These are phyloP conservation scores for Beauveria scarabaeidicola DNA, from an alignment of 2,329 filamentous ascomycete species.

Conservation along the genomic window DNA sequence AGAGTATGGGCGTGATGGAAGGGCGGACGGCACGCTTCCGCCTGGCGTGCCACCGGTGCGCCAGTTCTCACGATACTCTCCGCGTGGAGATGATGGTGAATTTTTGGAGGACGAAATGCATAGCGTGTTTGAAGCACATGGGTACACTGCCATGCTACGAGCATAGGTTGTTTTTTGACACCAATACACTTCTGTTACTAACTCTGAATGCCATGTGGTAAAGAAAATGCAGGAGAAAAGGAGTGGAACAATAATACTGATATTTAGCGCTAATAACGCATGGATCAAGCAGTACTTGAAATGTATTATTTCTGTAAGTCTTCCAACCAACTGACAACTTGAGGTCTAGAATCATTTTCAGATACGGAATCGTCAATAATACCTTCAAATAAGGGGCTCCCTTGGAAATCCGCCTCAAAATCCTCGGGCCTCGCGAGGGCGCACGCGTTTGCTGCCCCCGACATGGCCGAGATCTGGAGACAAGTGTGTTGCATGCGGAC, in stretches of 20 bases:
- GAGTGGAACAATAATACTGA: neutral
- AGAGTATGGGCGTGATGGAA: constrained; percentile 27
- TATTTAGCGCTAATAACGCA: neutral
- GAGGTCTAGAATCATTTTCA: too few species aligned
- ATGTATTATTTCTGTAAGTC: too few species aligned
- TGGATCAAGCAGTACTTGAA: neutral
- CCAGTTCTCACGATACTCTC: constrained; percentile 29
- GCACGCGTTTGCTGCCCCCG: neutral
- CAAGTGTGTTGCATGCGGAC: neutral
- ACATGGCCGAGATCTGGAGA: neutral
- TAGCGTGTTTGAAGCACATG: constrained; percentile 3
- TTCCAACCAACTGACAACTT: too few species aligned
- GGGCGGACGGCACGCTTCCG: constrained; percentile 28
- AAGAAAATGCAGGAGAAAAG: neutral
- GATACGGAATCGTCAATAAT: too few species aligned
- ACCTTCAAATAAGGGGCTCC: neutral
- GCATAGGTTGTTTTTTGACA: neutral
- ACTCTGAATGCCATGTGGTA: neutral
- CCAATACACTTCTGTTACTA: neutral
- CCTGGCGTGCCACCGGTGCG: constrained; percentile 21
- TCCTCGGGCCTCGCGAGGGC: neutral
- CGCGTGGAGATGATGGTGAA: constrained; percentile 32
- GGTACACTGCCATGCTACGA: constrained; percentile 1
- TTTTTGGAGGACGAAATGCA: constrained; percentile 21
- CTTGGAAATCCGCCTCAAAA: neutral